These are phyloP conservation scores for Candida nonsorbophila DNA, from an alignment of 805 yeast species.

Conservation along the genomic window DNA sequence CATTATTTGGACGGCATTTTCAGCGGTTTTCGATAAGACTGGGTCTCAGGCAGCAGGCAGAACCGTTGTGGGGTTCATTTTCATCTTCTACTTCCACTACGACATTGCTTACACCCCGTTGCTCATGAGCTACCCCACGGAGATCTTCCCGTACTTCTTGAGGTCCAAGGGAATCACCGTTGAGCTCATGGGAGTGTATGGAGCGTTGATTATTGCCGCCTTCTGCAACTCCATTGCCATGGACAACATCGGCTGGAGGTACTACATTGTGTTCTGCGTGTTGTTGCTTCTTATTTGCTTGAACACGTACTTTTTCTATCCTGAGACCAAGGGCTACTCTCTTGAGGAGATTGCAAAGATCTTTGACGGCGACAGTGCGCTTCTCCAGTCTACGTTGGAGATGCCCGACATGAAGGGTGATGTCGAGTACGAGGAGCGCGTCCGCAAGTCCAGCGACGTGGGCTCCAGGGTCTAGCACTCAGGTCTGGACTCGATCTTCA, in stretches of 20 bases:
- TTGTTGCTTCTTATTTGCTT: slow-evolving; percentile 24
- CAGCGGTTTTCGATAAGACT: slow-evolving; percentile 14
- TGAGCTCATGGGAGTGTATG: slow-evolving; percentile 16
- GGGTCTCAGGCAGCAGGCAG: slow-evolving; percentile 8
- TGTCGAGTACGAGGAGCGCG: too few species aligned
- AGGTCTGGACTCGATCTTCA: too few species aligned
- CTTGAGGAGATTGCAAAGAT: slow-evolving; percentile 28
- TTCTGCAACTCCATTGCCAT: slow-evolving; percentile 14
- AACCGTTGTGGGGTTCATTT: slow-evolving; percentile 12
- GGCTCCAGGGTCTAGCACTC: too few species aligned
- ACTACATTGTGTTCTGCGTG: slow-evolving; percentile 18
- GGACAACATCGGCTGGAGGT: slow-evolving; percentile 14
- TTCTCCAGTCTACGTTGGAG: too few species aligned
- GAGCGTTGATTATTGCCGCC: slow-evolving; percentile 11
- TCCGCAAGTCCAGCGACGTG: too few species aligned
- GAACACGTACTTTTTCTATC: slow-evolving; percentile 18
- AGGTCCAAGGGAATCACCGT: slow-evolving; percentile 12
- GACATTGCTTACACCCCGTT: slow-evolving; percentile 11
- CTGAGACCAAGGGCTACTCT: slow-evolving; percentile 27
- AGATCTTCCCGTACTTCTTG: slow-evolving; percentile 9
- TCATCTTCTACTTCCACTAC: slow-evolving; percentile 11
- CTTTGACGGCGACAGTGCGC: slow-evolving; percentile 18
- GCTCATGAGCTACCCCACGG: slow-evolving; percentile 11
- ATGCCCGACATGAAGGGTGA: too few species aligned
- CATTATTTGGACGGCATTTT: slow-evolving; percentile 19